Evolutionary conservation across 2,329 filamentous ascomycete genomes (phyloP), one percentile per base, ranked within the genome.

Genomic region (Pyrenochaeta sp.): DNA sequence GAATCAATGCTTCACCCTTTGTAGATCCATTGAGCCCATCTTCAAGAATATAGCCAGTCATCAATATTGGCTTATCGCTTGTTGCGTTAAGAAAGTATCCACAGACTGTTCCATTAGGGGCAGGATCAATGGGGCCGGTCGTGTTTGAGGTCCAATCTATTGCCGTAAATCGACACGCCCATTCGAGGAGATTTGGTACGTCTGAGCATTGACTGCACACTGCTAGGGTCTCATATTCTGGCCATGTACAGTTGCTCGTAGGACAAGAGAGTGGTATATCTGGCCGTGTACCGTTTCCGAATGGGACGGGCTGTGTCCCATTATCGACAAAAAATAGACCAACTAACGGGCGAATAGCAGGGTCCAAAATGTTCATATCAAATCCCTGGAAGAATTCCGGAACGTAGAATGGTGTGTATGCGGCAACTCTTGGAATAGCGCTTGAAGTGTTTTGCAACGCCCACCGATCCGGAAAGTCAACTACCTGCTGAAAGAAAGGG

Each of bases 401-500:
- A 3, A 2, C 13, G n/a, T 21, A 43, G 1, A 2, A 2, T 0
- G 54, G 55, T 1, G 36, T 9, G 14, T 62, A 68, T 1, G 6
- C 0, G 0, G 47, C 29, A 1, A 46, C 27, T 2, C 41, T 14
- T 0, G 64, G 46, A 2, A 70, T 58, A 0, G 44, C 17, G 7
- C 60, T 52, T 0, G 31, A 42, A 0, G 36, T 35, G 8, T 52
- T 39, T 6, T 55, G 41, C 3, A 56, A 6, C 0, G 46, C 31
- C 57, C 59, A 67, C 0, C 51, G 40, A 0, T 60, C 46, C 0
- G 65, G 67, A 15, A 61, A 67, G 6, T 48, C 41, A 0, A 67
- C 60, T 0, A 72, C 51, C 15, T 68, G 63, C 29, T 70, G 67
- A 11, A 70, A 69, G 15, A 69, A 68, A 0, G 67, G 61, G 27